Conservation (phyloP, 768 basidiomycete species). For the Xerocomellus intermedius region DNA sequence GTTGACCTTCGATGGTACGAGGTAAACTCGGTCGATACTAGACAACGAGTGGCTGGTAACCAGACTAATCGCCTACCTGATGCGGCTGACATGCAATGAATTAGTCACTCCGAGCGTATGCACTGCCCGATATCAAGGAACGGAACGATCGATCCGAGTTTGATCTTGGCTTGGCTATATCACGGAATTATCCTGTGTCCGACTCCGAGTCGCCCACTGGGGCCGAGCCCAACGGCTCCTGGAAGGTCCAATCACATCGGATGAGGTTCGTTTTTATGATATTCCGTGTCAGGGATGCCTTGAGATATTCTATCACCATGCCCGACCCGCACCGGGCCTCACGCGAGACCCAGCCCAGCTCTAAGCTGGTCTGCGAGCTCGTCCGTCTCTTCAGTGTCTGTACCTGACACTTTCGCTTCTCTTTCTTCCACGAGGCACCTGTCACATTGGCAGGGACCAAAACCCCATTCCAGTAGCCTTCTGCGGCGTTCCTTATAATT, state of each 20-base stretch:
- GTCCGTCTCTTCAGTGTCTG: constrained; percentile 24
- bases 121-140: background rate
- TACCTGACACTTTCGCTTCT: constrained; percentile 19
- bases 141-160: background rate
- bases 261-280: background rate
- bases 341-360: constrained; percentile 58
- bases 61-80: too few relatives aligned
- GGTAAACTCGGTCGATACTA: too few relatives aligned
- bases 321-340: constrained; percentile 16
- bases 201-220: background rate
- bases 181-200: background rate
- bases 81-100: too few relatives aligned
- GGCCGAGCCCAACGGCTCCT: background rate
- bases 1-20: too few relatives aligned
- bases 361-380: constrained; percentile 61
- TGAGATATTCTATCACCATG: background rate
- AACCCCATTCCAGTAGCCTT: constrained; percentile 70
- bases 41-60: too few relatives aligned
- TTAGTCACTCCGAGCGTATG: too few relatives aligned
- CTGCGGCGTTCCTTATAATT: constrained; percentile 42
- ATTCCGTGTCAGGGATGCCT: too few relatives aligned
- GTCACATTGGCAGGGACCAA: constrained; percentile 65
- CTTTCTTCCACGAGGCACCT: constrained; percentile 63
- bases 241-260: background rate
- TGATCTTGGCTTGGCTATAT: background rate